Evolutionary conservation across 352 stramenopile genomes (phyloP).

Genomic region (Peronospora belbahrii): DNA sequence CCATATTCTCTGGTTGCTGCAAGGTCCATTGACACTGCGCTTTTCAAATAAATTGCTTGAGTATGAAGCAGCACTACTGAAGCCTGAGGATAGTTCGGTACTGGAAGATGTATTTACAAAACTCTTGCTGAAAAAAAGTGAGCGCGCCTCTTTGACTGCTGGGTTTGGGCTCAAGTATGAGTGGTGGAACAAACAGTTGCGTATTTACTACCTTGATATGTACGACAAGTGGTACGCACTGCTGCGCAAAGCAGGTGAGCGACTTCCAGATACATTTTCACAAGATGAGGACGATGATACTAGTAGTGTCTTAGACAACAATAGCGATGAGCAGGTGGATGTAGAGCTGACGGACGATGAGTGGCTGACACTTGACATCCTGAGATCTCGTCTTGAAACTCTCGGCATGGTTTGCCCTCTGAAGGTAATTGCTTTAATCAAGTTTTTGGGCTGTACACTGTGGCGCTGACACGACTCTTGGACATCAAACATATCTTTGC

Average conservation of each 20-base stretch:
- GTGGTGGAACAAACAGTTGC: constrained; percentile 85
- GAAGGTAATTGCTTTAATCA: constrained; percentile 27
- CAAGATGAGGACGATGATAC: constrained; percentile 56
- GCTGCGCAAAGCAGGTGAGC: constrained; percentile 62
- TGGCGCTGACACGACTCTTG: background rate
- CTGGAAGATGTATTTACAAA: constrained; percentile 85
- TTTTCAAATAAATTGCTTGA: constrained; percentile 74
- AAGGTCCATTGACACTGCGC: constrained; percentile 68
- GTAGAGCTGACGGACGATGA: constrained; percentile 75
- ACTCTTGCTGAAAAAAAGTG: constrained; percentile 75
- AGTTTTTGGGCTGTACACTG: background rate
- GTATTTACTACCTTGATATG: constrained; percentile 72
- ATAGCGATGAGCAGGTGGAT: constrained; percentile 40
- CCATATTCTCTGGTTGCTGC: constrained; percentile 79
- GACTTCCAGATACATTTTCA: constrained; percentile 52
- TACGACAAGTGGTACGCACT: constrained; percentile 81
- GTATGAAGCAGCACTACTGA: constrained; percentile 74
- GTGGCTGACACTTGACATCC: constrained; percentile 58
- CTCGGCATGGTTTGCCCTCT: constrained; percentile 48
- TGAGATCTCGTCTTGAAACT: constrained; percentile 44
- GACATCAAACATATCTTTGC: background rate
- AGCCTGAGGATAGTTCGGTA: constrained; percentile 55
- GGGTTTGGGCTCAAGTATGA: constrained; percentile 81
- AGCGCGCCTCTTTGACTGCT: constrained; percentile 61
- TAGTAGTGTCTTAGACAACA: constrained; percentile 17